Evolutionary conservation across 2,329 filamentous ascomycete species (phyloP).

Genomic region (Achaetomium macrosporum): DNA sequence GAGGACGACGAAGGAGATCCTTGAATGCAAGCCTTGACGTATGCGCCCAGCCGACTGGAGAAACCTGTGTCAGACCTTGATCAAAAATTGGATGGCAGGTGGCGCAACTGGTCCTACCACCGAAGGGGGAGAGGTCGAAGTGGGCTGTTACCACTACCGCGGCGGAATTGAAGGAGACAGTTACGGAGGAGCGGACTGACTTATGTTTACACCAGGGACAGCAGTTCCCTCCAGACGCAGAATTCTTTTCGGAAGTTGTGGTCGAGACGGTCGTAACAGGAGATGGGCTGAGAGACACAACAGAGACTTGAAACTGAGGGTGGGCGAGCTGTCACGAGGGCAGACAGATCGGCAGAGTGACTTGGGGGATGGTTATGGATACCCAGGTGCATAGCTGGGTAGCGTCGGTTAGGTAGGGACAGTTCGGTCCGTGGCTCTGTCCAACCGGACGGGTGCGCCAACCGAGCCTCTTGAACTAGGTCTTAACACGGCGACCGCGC

Average conservation of each 20-base stretch:
- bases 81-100: neutral
- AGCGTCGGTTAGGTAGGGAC: neutral
- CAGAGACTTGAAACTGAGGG: conserved; percentile 1
- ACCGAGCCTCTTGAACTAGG: conserved; percentile 1
- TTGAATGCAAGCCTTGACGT: neutral
- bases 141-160: neutral
- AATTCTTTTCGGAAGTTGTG: conserved; percentile 10
- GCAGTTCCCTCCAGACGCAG: conserved; percentile 14
- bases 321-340: neutral
- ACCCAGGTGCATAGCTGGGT: too few species aligned
- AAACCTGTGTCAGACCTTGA: neutral
- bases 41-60: neutral
- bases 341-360: neutral
- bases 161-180: neutral
- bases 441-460: conserved; percentile 5
- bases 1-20: neutral
- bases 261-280: conserved; percentile 13
- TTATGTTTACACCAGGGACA: conserved; percentile 17
- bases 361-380: neutral
- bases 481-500: neutral
- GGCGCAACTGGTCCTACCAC: neutral
- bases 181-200: conserved; percentile 11
- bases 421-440: conserved; percentile 4
- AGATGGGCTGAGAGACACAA: conserved; percentile 2
- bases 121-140: neutral